phyloP scores from a whole-genome alignment of 352 stramenopile genomes.

The Halophytophthora polymorphica region DNA sequence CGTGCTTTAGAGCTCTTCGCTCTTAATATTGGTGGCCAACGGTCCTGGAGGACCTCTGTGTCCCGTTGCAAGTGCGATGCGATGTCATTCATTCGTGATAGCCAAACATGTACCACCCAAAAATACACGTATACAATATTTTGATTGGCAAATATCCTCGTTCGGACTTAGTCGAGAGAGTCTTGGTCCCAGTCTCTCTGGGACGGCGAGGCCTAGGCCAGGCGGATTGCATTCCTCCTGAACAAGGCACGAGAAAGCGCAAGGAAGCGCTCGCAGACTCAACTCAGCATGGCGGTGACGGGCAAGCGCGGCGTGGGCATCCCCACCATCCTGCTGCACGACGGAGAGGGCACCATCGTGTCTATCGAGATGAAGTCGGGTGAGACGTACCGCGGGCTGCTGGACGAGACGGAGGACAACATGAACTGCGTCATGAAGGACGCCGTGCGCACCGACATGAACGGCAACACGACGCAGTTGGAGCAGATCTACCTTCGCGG shows the following conservation, averaged over 20 bases:
- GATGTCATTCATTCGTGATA: no score
- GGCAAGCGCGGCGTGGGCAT: constrained; percentile 84
- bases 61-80: no score
- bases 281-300: constrained; percentile 63
- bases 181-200: no score
- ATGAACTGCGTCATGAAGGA: constrained; percentile 91
- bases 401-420: constrained; percentile 89
- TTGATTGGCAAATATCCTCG: neutral
- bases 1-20: neutral
- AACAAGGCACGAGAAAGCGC: no score
- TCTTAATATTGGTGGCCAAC: no score
- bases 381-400: constrained; percentile 80
- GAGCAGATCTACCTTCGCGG: constrained; percentile 84
- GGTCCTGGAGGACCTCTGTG: no score
- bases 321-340: constrained; percentile 82
- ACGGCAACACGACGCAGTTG: constrained; percentile 75
- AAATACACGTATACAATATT: no score
- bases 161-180: constrained; percentile 14
- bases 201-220: no score
- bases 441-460: constrained; percentile 76
- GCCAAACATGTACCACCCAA: no score
- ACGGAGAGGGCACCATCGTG: constrained; percentile 86
- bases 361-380: constrained; percentile 86
- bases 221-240: no score
- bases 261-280: constrained; percentile 1